Evolutionary conservation across 805 yeast genomes (phyloP), one percentile per base, ranked within the genome.

Genomic region (Ogataea philodendri): DNA sequence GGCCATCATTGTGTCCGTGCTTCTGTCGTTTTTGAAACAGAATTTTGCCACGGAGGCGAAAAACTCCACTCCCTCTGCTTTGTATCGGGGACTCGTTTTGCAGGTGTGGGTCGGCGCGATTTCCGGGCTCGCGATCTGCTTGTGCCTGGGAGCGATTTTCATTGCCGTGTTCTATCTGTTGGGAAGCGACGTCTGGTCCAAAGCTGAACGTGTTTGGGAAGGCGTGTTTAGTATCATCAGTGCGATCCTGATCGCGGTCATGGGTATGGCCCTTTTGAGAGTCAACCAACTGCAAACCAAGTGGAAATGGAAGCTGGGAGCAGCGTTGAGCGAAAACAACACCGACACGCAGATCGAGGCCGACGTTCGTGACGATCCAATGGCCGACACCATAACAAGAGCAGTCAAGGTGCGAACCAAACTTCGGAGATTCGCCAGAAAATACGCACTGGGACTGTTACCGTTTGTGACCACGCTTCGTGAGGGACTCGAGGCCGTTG

Each of bases 401-500:
- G 27, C 30, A 11, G 32, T 46, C 22, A 37, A 30, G 14, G 15
- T 46, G 22, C 41, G 44, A 32, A 31, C 35, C 41, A 59, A 51
- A 23, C 36, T 66, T 19, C 60, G 57, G 15, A 48, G 54, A 14
- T 72, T 70, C 42, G 55, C 72, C 27, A 76, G 77, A 42, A 74
- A 72, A 51, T 81, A 86, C 54, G 79, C 90, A 77, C 32, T 60
- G 24, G 84, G 82, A 42, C 66, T 87, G 22, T 62, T 87, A 25
- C 96, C 97, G 1, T 80, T 88, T 51, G 72, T 88, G 30, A 88
- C 97, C 2, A 81, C 95, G 4, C 64, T 88, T 32, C 74, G 96
- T 55, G 96, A 88, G 60, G 95, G 96, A 1, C 65, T 88, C 35
- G 96, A 88, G 59, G 96, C 96, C 0, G 88, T 88, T 22, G 93